A percentile compares a stretch with the other conserved stretches of the same genome.
Evolutionary conservation across 176 grass and related monocot species (phyloP).

Genomic region (Canna indica): DNA sequence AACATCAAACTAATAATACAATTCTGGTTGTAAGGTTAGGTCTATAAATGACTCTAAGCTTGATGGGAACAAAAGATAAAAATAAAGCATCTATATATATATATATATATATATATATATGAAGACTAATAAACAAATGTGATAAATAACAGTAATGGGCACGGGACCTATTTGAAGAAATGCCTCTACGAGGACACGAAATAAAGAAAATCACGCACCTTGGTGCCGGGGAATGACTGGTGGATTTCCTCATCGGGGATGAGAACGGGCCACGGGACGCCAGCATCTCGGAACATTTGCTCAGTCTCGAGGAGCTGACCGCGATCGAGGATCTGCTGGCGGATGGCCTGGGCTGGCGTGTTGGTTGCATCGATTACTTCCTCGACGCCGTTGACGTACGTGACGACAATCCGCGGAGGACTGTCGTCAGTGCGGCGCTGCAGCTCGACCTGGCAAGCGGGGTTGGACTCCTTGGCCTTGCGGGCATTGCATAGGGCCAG

Average conservation of each 20-base stretch:
- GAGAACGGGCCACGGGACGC: constrained; percentile 83
- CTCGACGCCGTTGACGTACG: constrained; percentile 65
- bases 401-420: constrained; percentile 53
- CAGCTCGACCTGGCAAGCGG: constrained; percentile 77
- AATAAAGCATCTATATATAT: too few relatives aligned
- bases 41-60: too few relatives aligned
- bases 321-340: constrained; percentile 52
- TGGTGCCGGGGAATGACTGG: constrained; percentile 67
- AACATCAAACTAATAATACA: too few relatives aligned
- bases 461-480: constrained; percentile 92
- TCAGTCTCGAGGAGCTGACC: constrained; percentile 72
- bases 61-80: too few relatives aligned
- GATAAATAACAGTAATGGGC: too few relatives aligned
- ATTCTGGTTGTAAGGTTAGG: too few relatives aligned
- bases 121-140: too few relatives aligned
- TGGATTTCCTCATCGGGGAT: constrained; percentile 67
- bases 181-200: not conserved
- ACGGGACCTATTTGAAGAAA: not conserved
- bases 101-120: too few relatives aligned
- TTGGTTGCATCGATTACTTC: constrained; percentile 48
- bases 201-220: constrained; percentile 27
- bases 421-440: constrained; percentile 23
- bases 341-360: constrained; percentile 55
- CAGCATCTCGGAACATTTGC: constrained; percentile 76
- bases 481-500: constrained; percentile 84